Base-by-base conservation (phyloP, 2,329 filamentous ascomycete genomes). In the Verticillium nubilum region DNA sequence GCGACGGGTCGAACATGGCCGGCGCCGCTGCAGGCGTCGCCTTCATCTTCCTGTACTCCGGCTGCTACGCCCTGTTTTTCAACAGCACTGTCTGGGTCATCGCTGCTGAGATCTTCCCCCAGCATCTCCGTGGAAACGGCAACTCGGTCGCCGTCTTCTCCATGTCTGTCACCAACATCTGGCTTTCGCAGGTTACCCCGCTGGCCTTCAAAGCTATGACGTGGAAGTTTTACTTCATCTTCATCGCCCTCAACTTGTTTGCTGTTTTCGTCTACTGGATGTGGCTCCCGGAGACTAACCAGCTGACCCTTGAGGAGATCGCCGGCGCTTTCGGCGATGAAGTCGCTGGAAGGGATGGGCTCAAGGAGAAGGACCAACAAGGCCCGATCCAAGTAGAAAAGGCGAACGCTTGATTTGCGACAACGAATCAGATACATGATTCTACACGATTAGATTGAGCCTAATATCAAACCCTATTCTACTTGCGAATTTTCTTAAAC, bases 211-310 rank as follows among this genome's bases (percentile, higher is more conserved):
- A 69, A 5, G 63, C 66, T 33, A 70, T 76, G 9, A 63, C 69
- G 5, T 76, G 74, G 73, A 72, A 68, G 56, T 76, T 10, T 6
- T 76, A 76, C 60, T 67, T 71, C 2, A 64, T 77, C 1, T 73
- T 76, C 61, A 76, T 76, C 57, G 67, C 66, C 7, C 67, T 60
- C 0, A 68, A 70, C 31, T 50, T 70, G 13, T 62, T 56, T 0
- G 66, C 68, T 1, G 73, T 73, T 0, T 61, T 71, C 5, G 62
- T 75, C 5, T 74, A 74, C 28, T 75, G n/a, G n/a, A n/a, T n/a
- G n/a, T n/a, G n/a, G n/a, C n/a, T n/a, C n/a, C n/a, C n/a, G n/a
- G n/a, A n/a, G n/a, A n/a, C n/a, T n/a, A n/a, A n/a, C n/a, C n/a
- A n/a, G n/a, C n/a, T n/a, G n/a, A n/a, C n/a, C n/a, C n/a, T n/a